Evolutionary conservation across 345 rosid genomes (phyloP), one percentile per base, ranked within the genome.

Genomic region (Aurinia saxatilis): DNA sequence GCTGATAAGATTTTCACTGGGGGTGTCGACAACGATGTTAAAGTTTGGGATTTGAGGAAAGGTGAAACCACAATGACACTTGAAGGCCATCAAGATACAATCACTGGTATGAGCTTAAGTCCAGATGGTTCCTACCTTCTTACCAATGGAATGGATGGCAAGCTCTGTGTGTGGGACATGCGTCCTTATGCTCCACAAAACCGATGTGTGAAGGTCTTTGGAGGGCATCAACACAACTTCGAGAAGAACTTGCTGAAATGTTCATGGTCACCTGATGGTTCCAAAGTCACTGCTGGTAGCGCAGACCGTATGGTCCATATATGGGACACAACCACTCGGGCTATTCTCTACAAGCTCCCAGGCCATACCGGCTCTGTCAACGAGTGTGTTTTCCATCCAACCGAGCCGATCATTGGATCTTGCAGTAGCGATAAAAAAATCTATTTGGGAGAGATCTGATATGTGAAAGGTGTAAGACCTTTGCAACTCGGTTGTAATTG

Each of bases 61-160:
- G 90, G 88, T 5, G 99, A 93, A 81, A 84, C 87, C 41, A 80
- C 79, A 17, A 87, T 90, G 99, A 87, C 82, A 30, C 99, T 90
- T 10, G 87, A 90, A 57, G 96, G 99, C 13, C 99, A 93, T 76
- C 92, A 90, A 72, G 97, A 93, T 72, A 85, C 91, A 74, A 87
- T 87, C 67, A 93, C 97, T 1, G 82, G 92, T 30, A 90, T 93
- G 99, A 82, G 83, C 68, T 46, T 87, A 75, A 93, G 99, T 50
- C 97, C 97, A 19, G 99, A 93, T 46, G 99, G 99, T 46, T 93
- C 97, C 2, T 90, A 93, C 65, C 97, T 93, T 66, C 92, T 93
- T 39, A 87, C 97, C 19, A 93, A 83, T 65, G 92, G 87, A 8
- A 93, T 93, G 99, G 96, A 93, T 64, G 70, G 81, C 75, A 93